A percentile compares a stretch with the other conserved stretches of the same genome.
These are phyloP conservation scores for Heracleum sosnowskyi DNA, from an alignment of 129 eudicot species.

Conservation along the genomic window DNA sequence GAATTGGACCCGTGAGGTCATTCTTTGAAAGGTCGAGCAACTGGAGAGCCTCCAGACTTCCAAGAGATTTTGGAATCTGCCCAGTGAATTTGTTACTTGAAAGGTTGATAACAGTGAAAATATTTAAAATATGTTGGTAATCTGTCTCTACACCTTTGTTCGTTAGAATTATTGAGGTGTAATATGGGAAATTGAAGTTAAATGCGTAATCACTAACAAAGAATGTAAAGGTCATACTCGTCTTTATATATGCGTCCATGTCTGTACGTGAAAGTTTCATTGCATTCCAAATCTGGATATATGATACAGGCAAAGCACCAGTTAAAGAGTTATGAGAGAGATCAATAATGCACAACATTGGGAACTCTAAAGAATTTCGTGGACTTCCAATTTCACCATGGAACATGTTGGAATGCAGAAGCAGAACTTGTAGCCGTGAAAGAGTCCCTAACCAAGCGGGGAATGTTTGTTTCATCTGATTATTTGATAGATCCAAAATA, in stretches of 20 bases:
- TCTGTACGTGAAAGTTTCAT: not conserved
- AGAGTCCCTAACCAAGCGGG: slow-evolving; percentile 20
- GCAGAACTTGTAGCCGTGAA: slow-evolving; percentile 8
- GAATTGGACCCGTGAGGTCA: slow-evolving; percentile 22
- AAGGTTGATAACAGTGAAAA: slow-evolving; percentile 14
- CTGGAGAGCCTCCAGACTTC: slow-evolving; percentile 10
- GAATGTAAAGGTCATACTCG: too few relatives aligned
- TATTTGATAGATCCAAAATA: slow-evolving; percentile 5
- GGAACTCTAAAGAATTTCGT: not conserved
- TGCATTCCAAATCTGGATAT: slow-evolving; percentile 1
- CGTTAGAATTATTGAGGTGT: not conserved
- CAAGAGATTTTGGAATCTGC: slow-evolving; percentile 12
- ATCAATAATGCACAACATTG: slow-evolving; percentile 19
- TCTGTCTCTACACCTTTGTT: slow-evolving; percentile 9
- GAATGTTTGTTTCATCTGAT: slow-evolving; percentile 11
- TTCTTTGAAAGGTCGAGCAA: slow-evolving; percentile 25
- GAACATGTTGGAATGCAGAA: slow-evolving; percentile 15
- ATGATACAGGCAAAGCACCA: slow-evolving; percentile 9
- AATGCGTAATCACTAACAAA: too few relatives aligned
- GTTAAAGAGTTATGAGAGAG: slow-evolving; percentile 11
- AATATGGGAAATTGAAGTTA: too few relatives aligned
- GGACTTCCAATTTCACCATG: slow-evolving; percentile 12
- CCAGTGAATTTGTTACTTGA: slow-evolving; percentile 18
- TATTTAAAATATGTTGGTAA: not conserved
- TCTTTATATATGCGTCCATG: not conserved